phyloP scores from a whole-genome alignment of 2,329 filamentous ascomycete species.

The Diaporthe longicolla region DNA sequence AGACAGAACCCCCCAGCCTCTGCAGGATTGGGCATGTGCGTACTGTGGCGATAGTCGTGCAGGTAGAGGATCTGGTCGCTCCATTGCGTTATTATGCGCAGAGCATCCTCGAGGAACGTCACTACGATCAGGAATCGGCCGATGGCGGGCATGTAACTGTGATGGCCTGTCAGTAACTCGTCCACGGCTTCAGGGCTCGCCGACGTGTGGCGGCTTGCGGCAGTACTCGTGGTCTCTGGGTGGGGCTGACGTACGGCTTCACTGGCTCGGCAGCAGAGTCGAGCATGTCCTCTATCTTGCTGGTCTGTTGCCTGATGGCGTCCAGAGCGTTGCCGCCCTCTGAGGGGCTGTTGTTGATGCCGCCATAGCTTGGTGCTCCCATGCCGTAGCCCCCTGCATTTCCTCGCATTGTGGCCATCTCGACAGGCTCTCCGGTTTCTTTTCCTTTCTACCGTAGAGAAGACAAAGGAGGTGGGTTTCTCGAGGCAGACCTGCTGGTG shows the following conservation, averaged over 20 bases:
- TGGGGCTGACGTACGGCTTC: slow-evolving; percentile 82
- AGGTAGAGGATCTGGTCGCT: slow-evolving; percentile 93
- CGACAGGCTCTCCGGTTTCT: slow-evolving; percentile 11
- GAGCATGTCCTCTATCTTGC: slow-evolving; percentile 96
- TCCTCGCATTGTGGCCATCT: slow-evolving; percentile 43
- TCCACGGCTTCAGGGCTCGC: neutral
- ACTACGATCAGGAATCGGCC: slow-evolving; percentile 98
- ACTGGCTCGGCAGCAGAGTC: slow-evolving; percentile 90
- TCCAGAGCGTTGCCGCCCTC: slow-evolving; percentile 83
- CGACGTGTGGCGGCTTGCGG: neutral
- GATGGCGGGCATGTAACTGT: slow-evolving; percentile 92
- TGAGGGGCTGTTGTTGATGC: slow-evolving; percentile 73
- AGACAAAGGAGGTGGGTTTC: neutral
- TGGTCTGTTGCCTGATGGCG: slow-evolving; percentile 92
- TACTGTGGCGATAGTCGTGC: slow-evolving; percentile 93
- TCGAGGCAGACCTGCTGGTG: slow-evolving; percentile 38
- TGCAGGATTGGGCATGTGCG: slow-evolving; percentile 53
- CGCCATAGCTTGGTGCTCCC: slow-evolving; percentile 77
- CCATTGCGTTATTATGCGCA: slow-evolving; percentile 98
- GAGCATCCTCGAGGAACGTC: slow-evolving; percentile 96
- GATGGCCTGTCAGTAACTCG: slow-evolving; percentile 47
- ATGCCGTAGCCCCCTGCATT: slow-evolving; percentile 43
- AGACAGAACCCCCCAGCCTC: slow-evolving; percentile 40
- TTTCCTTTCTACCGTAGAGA: neutral
- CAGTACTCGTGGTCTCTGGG: neutral